A percentile compares a stretch with the other conserved stretches of the same genome.
These are phyloP conservation scores for Aureobasidium sp. DNA, from an alignment of 2,329 filamentous ascomycete genomes.

Conservation along the genomic window DNA sequence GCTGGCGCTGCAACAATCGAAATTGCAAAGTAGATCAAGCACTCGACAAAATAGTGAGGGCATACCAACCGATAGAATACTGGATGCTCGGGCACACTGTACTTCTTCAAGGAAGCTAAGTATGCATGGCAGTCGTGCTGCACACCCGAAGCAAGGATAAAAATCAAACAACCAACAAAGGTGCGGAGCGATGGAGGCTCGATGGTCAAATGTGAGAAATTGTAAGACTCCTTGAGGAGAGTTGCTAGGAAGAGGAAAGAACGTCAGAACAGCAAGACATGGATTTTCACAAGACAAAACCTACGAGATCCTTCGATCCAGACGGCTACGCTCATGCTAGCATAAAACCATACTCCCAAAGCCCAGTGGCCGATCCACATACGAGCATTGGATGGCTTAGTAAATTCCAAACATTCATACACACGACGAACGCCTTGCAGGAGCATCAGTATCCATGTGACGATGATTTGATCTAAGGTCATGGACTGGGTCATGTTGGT, in stretches of 20 bases:
- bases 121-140: slow-evolving; percentile 56
- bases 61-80: slow-evolving; percentile 67
- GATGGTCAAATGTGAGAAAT: slow-evolving; percentile 29
- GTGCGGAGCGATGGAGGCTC: slow-evolving; percentile 41
- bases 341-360: slow-evolving; percentile 70
- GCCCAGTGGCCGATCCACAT: slow-evolving; percentile 87
- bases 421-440: slow-evolving; percentile 67
- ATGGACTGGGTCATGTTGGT: slow-evolving; percentile 35
- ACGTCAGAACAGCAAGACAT: slow-evolving; percentile 9
- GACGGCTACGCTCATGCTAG: slow-evolving; percentile 60
- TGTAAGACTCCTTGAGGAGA: slow-evolving; percentile 26
- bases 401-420: slow-evolving; percentile 61
- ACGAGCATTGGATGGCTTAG: slow-evolving; percentile 57
- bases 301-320: slow-evolving; percentile 77
- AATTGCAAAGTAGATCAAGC: slow-evolving; percentile 71
- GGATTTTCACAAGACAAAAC: slow-evolving; percentile 19
- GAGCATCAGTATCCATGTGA: slow-evolving; percentile 65
- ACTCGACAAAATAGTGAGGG: slow-evolving; percentile 89
- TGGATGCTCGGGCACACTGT: slow-evolving; percentile 67
- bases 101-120: slow-evolving; percentile 50
- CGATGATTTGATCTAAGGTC: slow-evolving; percentile 51
- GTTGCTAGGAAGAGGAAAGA: slow-evolving; percentile 16
- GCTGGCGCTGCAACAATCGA: slow-evolving; percentile 63
- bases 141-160: slow-evolving; percentile 58
- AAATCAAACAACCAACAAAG: slow-evolving; percentile 50